Conservation (phyloP, 768 basidiomycete genomes). For the Psilocybe subaeruginosa region DNA sequence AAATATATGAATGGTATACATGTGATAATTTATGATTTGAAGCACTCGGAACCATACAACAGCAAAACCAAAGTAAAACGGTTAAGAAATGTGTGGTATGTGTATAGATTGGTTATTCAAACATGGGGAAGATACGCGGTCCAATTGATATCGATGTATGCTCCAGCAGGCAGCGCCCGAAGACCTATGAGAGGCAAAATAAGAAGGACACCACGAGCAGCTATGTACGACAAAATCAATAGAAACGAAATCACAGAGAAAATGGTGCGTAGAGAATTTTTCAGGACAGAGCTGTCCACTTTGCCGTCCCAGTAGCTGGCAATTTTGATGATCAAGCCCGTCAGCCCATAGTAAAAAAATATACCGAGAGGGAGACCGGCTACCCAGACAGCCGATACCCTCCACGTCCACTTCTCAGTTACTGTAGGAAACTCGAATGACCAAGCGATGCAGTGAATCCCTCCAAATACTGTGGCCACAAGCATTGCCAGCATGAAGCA, state of each 20-base stretch:
- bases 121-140: conserved; percentile 10
- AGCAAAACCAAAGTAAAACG: not conserved
- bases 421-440: conserved; percentile 14
- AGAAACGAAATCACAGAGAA: not conserved
- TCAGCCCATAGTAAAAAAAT: not conserved
- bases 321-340: not conserved
- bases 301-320: not conserved
- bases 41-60: not conserved
- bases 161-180: conserved; percentile 6
- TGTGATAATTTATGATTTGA: too few species aligned
- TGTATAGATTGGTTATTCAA: not conserved
- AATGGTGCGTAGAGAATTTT: not conserved
- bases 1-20: too few species aligned
- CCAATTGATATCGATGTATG: conserved; percentile 8
- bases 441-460: conserved; percentile 21
- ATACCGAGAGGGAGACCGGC: not conserved
- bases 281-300: not conserved
- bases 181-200: conserved; percentile 6
- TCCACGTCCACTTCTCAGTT: conserved; percentile 13
- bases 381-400: conserved; percentile 1
- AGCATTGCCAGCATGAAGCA: not conserved
- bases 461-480: conserved; percentile 18
- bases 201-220: conserved; percentile 6
- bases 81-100: too few species aligned
- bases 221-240: conserved; percentile 1